phyloP scores from a whole-genome alignment of 2,329 filamentous ascomycete species.

The Aspergillus piperis region DNA sequence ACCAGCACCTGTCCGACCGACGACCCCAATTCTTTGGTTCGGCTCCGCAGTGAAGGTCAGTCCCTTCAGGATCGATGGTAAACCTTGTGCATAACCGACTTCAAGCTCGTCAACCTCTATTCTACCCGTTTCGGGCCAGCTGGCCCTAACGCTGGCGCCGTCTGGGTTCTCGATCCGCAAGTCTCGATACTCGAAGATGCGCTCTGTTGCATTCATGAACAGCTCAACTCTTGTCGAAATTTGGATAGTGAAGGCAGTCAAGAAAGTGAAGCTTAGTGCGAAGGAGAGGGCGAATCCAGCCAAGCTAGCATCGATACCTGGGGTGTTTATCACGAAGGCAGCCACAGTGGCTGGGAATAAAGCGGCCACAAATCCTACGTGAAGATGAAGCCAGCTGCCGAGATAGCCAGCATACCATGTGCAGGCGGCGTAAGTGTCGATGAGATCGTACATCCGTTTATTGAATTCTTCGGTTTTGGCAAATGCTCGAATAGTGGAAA shows the following conservation, averaged over 20 bases:
- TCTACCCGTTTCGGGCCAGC: slow-evolving; percentile 57
- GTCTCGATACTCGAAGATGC: slow-evolving; percentile 58
- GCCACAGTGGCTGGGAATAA: slow-evolving; percentile 66
- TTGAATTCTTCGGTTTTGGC: slow-evolving; percentile 68
- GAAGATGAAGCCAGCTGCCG: slow-evolving; percentile 76
- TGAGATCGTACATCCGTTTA: slow-evolving; percentile 66
- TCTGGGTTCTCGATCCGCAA: slow-evolving; percentile 33
- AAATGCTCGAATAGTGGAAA: slow-evolving; percentile 75
- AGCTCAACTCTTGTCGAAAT: slow-evolving; percentile 68
- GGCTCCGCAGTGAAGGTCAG: slow-evolving; percentile 29
- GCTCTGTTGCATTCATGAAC: slow-evolving; percentile 34
- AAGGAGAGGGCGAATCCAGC: slow-evolving; percentile 77
- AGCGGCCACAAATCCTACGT: slow-evolving; percentile 71
- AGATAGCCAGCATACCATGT: slow-evolving; percentile 69
- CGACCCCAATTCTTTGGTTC: slow-evolving; percentile 34
- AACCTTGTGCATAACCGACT: slow-evolving; percentile 69
- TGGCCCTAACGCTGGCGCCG: slow-evolving; percentile 27
- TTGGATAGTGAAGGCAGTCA: slow-evolving; percentile 66
- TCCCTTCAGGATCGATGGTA: slow-evolving; percentile 49
- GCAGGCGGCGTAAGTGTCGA: slow-evolving; percentile 65
- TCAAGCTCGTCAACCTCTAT: slow-evolving; percentile 74
- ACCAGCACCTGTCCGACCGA: slow-evolving; percentile 37
- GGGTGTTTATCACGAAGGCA: slow-evolving; percentile 62
- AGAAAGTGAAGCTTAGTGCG: slow-evolving; percentile 66
- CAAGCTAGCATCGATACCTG: slow-evolving; percentile 65